Conservation (phyloP, 1,284 basidiomycete species). For the Pseudozyma sp. region DNA sequence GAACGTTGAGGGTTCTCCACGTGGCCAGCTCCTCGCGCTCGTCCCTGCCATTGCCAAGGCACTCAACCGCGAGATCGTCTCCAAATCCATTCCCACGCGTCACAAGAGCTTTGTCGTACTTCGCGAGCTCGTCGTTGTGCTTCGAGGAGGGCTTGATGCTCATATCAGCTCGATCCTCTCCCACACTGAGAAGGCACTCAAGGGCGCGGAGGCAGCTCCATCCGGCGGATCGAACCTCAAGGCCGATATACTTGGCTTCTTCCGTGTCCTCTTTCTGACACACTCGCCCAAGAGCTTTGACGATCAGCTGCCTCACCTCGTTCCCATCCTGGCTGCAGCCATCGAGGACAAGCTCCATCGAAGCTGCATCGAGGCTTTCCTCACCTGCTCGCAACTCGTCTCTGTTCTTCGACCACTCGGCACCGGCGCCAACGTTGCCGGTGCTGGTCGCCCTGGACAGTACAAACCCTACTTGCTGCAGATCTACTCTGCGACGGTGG, state of each 20-base stretch:
- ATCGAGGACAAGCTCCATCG: constrained; percentile 73
- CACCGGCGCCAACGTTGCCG: constrained; percentile 4
- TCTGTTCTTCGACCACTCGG: constrained; percentile 69
- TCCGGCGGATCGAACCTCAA: constrained; percentile 69
- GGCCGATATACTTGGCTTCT: constrained; percentile 81
- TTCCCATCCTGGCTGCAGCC: constrained; percentile 79
- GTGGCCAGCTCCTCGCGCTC: constrained; percentile 72
- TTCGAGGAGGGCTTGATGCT: constrained; percentile 83
- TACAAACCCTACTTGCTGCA: constrained; percentile 45
- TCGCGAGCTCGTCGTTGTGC: constrained; percentile 79
- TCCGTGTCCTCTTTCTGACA: constrained; percentile 82
- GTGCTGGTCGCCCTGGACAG: constrained; percentile 12
- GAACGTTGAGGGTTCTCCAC: constrained; percentile 36
- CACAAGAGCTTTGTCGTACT: constrained; percentile 87
- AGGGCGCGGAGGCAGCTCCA: constrained; percentile 60
- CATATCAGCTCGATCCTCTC: constrained; percentile 75
- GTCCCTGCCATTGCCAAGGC: constrained; percentile 83
- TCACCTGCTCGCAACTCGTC: constrained; percentile 71
- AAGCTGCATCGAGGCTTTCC: constrained; percentile 74
- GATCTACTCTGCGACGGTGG: constrained; percentile 80
- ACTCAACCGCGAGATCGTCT: constrained; percentile 84
- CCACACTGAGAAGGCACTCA: constrained; percentile 69
- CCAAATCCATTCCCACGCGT: constrained; percentile 84
- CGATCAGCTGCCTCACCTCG: constrained; percentile 76
- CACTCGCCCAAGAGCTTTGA: constrained; percentile 79